Evolutionary conservation across 352 stramenopile genomes (phyloP).

Genomic region (Globisporangium megalacanthum): DNA sequence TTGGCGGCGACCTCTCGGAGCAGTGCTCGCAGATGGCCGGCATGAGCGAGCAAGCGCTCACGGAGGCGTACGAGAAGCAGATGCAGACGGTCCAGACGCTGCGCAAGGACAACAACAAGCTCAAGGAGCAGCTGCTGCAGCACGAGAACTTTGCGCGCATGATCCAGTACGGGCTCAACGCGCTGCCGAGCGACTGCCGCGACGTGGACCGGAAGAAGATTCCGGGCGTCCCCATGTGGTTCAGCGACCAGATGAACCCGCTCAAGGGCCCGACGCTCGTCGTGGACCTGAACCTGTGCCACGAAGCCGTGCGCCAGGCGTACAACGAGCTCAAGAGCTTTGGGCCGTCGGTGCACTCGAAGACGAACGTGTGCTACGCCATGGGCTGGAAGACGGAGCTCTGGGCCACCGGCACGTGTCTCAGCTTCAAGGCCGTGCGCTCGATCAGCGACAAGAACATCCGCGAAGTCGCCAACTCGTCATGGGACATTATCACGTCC

Average conservation of each 20-base stretch:
- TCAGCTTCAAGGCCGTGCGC: slow-evolving; percentile 66
- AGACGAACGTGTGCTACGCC: slow-evolving; percentile 81
- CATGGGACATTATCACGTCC: slow-evolving; percentile 83
- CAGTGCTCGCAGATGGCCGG: slow-evolving; percentile 76
- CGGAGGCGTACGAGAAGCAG: slow-evolving; percentile 79
- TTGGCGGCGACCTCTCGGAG: slow-evolving; percentile 67
- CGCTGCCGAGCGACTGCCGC: slow-evolving; percentile 66
- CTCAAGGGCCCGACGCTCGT: slow-evolving; percentile 70
- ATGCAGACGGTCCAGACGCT: slow-evolving; percentile 75
- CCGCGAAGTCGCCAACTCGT: slow-evolving; percentile 59
- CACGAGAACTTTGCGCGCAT: slow-evolving; percentile 83
- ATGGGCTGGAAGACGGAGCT: slow-evolving; percentile 86
- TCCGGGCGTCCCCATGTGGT: slow-evolving; percentile 63
- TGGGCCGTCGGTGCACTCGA: slow-evolving; percentile 67
- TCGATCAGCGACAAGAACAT: slow-evolving; percentile 68
- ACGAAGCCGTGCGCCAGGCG: slow-evolving; percentile 69
- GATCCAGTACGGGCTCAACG: slow-evolving; percentile 81
- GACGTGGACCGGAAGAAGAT: slow-evolving; percentile 80
- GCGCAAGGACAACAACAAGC: slow-evolving; percentile 80
- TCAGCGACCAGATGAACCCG: slow-evolving; percentile 77
- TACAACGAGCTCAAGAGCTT: slow-evolving; percentile 80
- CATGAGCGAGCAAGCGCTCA: slow-evolving; percentile 76
- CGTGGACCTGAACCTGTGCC: slow-evolving; percentile 70
- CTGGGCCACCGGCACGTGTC: slow-evolving; percentile 68
- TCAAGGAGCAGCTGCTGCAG: slow-evolving; percentile 75